Conservation (phyloP, 176 grass and related monocot genomes). For the Carex scoparia region DNA sequence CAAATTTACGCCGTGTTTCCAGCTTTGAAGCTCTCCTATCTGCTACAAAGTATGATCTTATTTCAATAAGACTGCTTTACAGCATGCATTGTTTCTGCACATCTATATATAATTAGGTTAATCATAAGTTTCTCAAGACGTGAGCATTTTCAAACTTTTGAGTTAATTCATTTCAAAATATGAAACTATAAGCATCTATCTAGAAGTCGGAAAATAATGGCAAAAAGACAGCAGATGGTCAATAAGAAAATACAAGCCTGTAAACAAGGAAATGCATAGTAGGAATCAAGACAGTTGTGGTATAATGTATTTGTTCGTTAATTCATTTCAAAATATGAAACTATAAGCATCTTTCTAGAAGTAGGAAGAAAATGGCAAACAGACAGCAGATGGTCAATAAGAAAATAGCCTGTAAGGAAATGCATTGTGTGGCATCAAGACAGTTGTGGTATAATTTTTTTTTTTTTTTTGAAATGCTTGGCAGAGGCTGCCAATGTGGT, state of each 20-base stretch:
- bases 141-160: neutral
- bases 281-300: neutral
- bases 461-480: no score
- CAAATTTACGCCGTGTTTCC: slow-evolving; percentile 73
- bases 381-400: neutral
- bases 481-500: no score
- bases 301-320: neutral
- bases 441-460: neutral
- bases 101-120: neutral
- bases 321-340: neutral
- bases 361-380: neutral
- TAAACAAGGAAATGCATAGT: neutral
- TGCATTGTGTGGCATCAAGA: neutral
- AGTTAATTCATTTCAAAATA: neutral
- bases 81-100: neutral
- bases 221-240: neutral
- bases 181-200: neutral
- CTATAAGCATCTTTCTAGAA: neutral
- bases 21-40: slow-evolving; percentile 97
- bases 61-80: neutral
- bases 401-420: neutral
- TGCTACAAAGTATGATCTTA: slow-evolving; percentile 69
- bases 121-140: neutral
- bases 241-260: neutral
- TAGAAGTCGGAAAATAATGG: neutral